A percentile compares a stretch with the other conserved stretches of the same genome.
These are phyloP conservation scores for Tylopilus plumbeoviolaceoides DNA, from an alignment of 768 basidiomycete species.

Conservation along the genomic window DNA sequence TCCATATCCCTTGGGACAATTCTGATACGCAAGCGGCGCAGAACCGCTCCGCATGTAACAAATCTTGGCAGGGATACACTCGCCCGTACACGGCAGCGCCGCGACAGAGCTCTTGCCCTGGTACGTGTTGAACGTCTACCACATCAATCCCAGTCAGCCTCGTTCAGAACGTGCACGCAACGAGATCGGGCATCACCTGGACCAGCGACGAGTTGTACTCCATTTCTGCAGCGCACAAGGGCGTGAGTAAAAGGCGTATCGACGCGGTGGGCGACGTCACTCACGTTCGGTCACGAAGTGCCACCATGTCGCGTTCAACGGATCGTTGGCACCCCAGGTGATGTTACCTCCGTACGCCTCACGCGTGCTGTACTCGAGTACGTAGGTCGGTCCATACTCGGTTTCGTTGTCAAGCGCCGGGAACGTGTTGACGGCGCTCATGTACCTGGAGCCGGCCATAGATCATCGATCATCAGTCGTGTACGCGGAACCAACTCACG, in stretches of 20 bases:
- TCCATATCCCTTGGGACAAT: too few species aligned
- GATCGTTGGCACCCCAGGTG: slow-evolving; percentile 57
- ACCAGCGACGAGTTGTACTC: slow-evolving; percentile 19
- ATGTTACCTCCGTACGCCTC: slow-evolving; percentile 51
- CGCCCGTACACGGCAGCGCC: neutral
- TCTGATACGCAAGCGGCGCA: neutral
- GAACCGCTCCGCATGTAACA: slow-evolving; percentile 53
- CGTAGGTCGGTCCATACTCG: slow-evolving; percentile 52
- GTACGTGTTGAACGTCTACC: neutral
- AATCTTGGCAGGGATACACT: slow-evolving; percentile 44
- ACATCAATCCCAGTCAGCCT: neutral
- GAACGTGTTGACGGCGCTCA: slow-evolving; percentile 54
- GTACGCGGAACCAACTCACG: slow-evolving; percentile 37
- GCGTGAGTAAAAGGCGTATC: neutral
- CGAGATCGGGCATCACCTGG: slow-evolving; percentile 7
- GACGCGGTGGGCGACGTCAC: neutral
- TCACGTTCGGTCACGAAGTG: slow-evolving; percentile 62
- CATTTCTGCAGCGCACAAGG: slow-evolving; percentile 18
- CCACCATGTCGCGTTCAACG: slow-evolving; percentile 76
- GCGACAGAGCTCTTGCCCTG: neutral
- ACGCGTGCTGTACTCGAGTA: slow-evolving; percentile 61
- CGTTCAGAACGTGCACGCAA: too few species aligned
- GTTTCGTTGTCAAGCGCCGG: slow-evolving; percentile 51
- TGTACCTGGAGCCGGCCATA: slow-evolving; percentile 17
- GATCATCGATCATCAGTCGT: too few species aligned